Evolutionary conservation across 164 flowering plant genomes (phyloP), one percentile per base, ranked within the genome.

Genomic region (Stephania cephalantha): DNA sequence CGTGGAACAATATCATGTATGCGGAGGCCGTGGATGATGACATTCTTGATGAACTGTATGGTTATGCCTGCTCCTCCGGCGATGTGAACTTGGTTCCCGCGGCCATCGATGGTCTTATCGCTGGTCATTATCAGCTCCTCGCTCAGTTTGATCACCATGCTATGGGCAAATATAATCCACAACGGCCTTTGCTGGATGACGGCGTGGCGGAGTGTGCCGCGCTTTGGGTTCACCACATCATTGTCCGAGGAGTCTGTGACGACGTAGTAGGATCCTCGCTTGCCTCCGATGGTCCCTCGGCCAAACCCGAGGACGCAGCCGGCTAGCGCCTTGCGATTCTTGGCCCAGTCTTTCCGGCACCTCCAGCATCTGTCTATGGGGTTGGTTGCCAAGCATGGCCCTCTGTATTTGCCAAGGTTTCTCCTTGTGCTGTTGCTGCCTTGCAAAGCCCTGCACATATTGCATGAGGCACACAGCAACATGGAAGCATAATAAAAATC

Each of bases 341-440:
- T 44, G 1, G 82, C 86, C 97, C 97, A 92, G 71, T 88, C 74
- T 0, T 74, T 71, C 6, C 75, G 77, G 74, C 97, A 92, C 78
- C 95, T 82, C 97, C 97, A 92, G 84, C 95, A 92, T 0, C 83
- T 30, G 77, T 92, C 97, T 18, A 92, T 92, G 0, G 97, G 97
- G 82, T 92, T 92, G 1, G 87, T 86, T 1, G 92, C 95, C 75
- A 9, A 2, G 84, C 95, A 92, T 29, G 79, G 79, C 0, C 84
- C 83, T 0, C 35, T 66, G 79, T 84, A 22, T 15, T 45, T 68
- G 44, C 73, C 30, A 63, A 90, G 69, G 68, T 48, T 53, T 71
- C 96, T 84, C 68, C 92, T 87, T 31, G 89, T 86, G 77, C 78
- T 71, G 66, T 86, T 85, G 20, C 1, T 75, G 1, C 65, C 72